Evolutionary conservation across 2,329 filamentous ascomycete species (phyloP), one percentile per base, ranked within the genome.

Genomic region (Talaromyces funiculosus): DNA sequence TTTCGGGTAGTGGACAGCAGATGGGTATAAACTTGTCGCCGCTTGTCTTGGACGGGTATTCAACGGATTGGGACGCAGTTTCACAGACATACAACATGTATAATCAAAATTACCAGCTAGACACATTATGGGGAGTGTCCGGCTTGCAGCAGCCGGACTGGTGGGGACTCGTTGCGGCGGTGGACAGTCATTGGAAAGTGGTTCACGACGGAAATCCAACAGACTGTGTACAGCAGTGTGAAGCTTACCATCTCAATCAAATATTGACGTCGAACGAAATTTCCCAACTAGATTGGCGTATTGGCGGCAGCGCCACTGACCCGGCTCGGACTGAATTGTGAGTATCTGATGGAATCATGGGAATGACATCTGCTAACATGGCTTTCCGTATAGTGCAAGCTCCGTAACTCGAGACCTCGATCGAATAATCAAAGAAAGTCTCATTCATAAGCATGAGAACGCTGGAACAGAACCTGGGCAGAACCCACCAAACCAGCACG

Each of bases 121-220:
- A 77, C 62, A 75, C 72, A 42, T 63, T 78, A 4, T 75, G 73
- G 69, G 70, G 72, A 10, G 67, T 78, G 9, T 78, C 75, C 3
- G 75, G 75, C 35, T 68, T 78, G 5, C 71, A 74, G 56, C 73
- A 75, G 42, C 70, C 72, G 3, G 74, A 77, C 55, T 78, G 75
- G 74, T 73, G 73, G 40, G 75, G 75, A 1, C 53, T 78, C 5
- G 73, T 78, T n/a, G 75, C 75, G 26, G 75, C 75, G 12, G 68
- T 78, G n/a, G 75, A 78, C 63, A 75, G 73, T 56, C 75, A 78
- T 65, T 77, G 75, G 54, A 71, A 76, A 22, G 65, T 76, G 33
- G 38, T 73, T n/a, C 75, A 78, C 62, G 63, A 72, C 42, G 75
- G 74, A 6, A 64, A 69, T 37, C 62, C 59, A 1, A 70, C 65